Evolutionary conservation across 352 stramenopile species (phyloP).

Genomic region (Pythium phragmiticola): DNA sequence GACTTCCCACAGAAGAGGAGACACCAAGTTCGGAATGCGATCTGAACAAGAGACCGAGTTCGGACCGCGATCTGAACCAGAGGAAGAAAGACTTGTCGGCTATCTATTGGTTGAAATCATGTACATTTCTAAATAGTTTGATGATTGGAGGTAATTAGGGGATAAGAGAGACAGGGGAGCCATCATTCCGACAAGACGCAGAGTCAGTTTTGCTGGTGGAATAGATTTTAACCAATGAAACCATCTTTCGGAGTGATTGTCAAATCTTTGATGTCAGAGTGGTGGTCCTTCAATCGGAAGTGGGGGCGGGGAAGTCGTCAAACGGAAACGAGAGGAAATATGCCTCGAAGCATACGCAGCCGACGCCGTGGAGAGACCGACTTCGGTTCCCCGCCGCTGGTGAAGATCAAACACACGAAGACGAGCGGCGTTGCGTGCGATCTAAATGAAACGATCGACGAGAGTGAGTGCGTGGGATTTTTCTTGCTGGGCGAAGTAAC

Average conservation of each 20-base stretch:
- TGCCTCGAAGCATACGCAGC: slow-evolving; percentile 1
- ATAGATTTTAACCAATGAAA: slow-evolving; percentile 1
- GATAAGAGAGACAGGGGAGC: slow-evolving; percentile 18
- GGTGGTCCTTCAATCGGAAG: slow-evolving; percentile 20
- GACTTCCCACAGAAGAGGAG: background rate
- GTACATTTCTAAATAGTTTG: no score
- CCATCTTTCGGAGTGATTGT: slow-evolving; percentile 14
- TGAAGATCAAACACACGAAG: background rate
- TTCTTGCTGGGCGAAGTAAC: background rate
- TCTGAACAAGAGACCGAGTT: slow-evolving; percentile 1
- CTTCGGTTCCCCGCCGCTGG: background rate
- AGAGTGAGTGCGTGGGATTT: slow-evolving; percentile 11
- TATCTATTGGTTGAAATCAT: no score
- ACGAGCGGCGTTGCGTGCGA: slow-evolving; percentile 12
- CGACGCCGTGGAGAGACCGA: background rate
- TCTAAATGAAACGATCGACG: slow-evolving; percentile 26
- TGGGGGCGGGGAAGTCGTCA: background rate
- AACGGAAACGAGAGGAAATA: background rate
- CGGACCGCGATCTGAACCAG: slow-evolving; percentile 5
- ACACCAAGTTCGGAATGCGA: background rate
- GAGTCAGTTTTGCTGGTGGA: background rate
- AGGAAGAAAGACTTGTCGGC: slow-evolving; percentile 20
- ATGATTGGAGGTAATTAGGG: slow-evolving; percentile 18
- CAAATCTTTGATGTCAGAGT: slow-evolving; percentile 8
- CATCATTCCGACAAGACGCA: background rate